phyloP scores from a whole-genome alignment of 2,329 filamentous ascomycete species.

The Aureobasidium sp. region DNA sequence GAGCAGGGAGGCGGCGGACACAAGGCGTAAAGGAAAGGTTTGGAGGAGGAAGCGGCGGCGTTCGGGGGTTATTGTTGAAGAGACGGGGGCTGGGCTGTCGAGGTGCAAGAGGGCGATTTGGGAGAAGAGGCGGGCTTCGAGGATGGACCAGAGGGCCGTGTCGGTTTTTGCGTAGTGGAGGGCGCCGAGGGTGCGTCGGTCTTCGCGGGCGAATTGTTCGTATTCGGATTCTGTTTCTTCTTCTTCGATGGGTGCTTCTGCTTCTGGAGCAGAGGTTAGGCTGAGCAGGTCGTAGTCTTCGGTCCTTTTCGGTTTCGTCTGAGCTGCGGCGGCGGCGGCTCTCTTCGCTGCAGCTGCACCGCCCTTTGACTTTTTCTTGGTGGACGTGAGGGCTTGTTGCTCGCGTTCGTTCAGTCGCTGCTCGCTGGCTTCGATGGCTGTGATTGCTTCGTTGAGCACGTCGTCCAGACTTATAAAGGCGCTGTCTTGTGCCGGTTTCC shows the following conservation, averaged over 20 bases:
- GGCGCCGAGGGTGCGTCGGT: not conserved
- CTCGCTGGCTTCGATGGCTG: not conserved
- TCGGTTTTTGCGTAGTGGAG: constrained; percentile 53
- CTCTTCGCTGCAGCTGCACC: not conserved
- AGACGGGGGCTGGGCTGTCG: constrained; percentile 2
- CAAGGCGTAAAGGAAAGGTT: constrained; percentile 55
- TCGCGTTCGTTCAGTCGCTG: not conserved
- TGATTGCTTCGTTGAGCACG: constrained; percentile 5
- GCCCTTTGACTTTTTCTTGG: not conserved
- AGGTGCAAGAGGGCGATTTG: constrained; percentile 14
- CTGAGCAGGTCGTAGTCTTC: not conserved
- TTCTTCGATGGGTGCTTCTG: not conserved
- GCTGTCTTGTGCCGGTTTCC: not conserved
- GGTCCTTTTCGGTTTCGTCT: not conserved
- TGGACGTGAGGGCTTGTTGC: not conserved
- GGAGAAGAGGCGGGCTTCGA: constrained; percentile 57
- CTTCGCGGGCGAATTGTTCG: not conserved
- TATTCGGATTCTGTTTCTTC: not conserved
- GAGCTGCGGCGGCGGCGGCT: not conserved
- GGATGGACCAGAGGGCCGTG: constrained; percentile 54
- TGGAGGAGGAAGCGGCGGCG: constrained; percentile 43
- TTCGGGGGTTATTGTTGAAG: not conserved
- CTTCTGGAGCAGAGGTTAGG: not conserved
- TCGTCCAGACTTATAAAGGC: not conserved
- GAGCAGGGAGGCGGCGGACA: constrained; percentile 48